Evolutionary conservation across 148 eudicot genomes (phyloP), one percentile per base, ranked within the genome.

Genomic region (Dysphania ambrosioides): DNA sequence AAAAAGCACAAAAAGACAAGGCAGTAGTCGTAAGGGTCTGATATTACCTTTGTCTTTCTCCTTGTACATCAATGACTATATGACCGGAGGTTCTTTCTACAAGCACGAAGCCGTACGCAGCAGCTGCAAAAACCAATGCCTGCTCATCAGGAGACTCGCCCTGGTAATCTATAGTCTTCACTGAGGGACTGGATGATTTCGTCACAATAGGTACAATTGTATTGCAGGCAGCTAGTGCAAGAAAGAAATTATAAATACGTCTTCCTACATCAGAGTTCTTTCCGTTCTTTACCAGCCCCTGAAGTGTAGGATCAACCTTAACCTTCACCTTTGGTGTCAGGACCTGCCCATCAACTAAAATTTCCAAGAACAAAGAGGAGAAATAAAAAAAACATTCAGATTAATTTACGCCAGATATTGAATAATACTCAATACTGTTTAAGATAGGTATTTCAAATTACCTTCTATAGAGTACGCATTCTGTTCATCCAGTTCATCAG

Each of bases 81-180:
- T 96, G 94, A 81, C 97, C 97, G 11, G 99, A 92, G 75, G 97
- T 90, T 81, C 99, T 82, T 79, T 96, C 97, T 32, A 92, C 74
- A 41, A 96, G 97, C 90, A 87, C 83, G 79, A 86, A 92, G 59
- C 99, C 99, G 79, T 96, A 89, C 19, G 97, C 86, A 71, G 99
- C 99, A 72, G 99, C 99, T 72, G 99, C 97, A 86, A 86, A 96
- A 75, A 89, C 99, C 86, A 96, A 76, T 60, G 99, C 97, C 82
- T 96, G 99, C 82, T 96, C 99, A 84, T 96, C 99, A 26, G 99
- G 99, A 74, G 99, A 96, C 79, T 96, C 99, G 29, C 97, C 99
- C 66, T 96, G 99, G 79, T 96, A 96, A 73, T 96, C 99, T 79
- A 96, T 79, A 44, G 86, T 61, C 78, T 79, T 88, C 78, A 79